These are phyloP conservation scores for Akanthomyces dipterigenus DNA, from an alignment of 2,329 filamentous ascomycete species.

Conservation along the genomic window DNA sequence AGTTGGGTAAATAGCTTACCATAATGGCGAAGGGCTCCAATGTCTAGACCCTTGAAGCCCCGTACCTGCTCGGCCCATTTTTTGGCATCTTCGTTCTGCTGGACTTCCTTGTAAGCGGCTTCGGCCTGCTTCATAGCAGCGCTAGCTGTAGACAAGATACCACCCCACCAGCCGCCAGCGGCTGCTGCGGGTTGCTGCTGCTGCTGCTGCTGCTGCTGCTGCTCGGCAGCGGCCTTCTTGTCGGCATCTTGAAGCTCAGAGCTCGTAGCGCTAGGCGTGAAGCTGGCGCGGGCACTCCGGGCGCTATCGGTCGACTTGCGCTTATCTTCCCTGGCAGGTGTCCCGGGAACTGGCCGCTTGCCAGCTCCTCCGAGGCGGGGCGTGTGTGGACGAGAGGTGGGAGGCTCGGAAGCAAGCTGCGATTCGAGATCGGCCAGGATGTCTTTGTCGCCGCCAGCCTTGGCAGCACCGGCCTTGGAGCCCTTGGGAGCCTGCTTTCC, in stretches of 20 bases:
- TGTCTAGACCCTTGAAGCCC: conserved; percentile 56
- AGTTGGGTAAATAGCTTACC: conserved; percentile 20
- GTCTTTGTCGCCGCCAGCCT: conserved; percentile 56
- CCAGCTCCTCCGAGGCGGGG: conserved; percentile 57
- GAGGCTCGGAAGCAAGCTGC: conserved; percentile 62
- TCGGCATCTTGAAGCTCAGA: conserved; percentile 53
- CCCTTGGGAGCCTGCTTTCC: conserved; percentile 42
- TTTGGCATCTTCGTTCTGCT: conserved; percentile 93
- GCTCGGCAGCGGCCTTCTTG: conserved; percentile 42
- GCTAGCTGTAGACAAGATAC: conserved; percentile 68
- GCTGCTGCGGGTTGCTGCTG: conserved; percentile 28
- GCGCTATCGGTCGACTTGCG: conserved; percentile 76
- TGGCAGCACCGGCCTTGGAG: conserved; percentile 41
- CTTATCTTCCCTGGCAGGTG: conserved; percentile 59
- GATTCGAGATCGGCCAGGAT: conserved; percentile 79
- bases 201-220: conserved; percentile 25
- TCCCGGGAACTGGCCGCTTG: conserved; percentile 41
- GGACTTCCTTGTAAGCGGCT: conserved; percentile 87
- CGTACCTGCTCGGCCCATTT: conserved; percentile 92
- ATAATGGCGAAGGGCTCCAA: conserved; percentile 59
- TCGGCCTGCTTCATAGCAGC: conserved; percentile 81
- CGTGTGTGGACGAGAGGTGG: conserved; percentile 73
- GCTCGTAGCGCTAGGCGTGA: conserved; percentile 62
- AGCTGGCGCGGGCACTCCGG: conserved; percentile 62
- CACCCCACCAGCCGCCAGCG: conserved; percentile 83